phyloP scores from a whole-genome alignment of 116 monocot species.

The Zostera marina region DNA sequence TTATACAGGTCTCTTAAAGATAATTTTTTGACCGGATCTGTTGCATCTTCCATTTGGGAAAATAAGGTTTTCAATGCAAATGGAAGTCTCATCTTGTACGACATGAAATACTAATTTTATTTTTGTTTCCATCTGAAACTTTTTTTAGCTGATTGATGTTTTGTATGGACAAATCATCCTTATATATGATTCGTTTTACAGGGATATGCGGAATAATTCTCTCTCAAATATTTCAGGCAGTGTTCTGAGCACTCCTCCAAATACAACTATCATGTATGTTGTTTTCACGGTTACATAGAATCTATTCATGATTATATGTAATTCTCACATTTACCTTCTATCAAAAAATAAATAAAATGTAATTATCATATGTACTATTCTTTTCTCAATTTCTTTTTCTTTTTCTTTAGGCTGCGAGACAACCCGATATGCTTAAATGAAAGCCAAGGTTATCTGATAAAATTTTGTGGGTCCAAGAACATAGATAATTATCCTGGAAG shows the following conservation, averaged over 20 bases:
- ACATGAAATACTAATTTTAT: not conserved
- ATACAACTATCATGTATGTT: slow-evolving; percentile 53
- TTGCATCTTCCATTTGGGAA: slow-evolving; percentile 46
- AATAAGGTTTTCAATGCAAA: slow-evolving; percentile 36
- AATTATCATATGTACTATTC: slow-evolving; percentile 1
- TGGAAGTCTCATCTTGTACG: slow-evolving; percentile 49
- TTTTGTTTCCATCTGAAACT: not conserved
- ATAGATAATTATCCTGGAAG: slow-evolving; percentile 8
- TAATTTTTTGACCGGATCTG: slow-evolving; percentile 15
- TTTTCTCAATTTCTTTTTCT: not conserved
- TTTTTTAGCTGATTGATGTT: not conserved
- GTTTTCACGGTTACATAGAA: not conserved
- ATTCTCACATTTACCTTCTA: not conserved
- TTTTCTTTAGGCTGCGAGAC: slow-evolving; percentile 53
- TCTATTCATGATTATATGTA: not conserved
- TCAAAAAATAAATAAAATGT: not conserved
- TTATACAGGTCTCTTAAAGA: slow-evolving; percentile 15
- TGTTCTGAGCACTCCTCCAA: slow-evolving; percentile 24
- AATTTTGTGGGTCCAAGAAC: slow-evolving; percentile 32
- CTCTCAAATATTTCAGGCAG: slow-evolving; percentile 24
- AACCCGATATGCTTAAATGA: slow-evolving; percentile 69
- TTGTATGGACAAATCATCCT: not conserved
- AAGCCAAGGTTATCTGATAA: slow-evolving; percentile 22
- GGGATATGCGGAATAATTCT: slow-evolving; percentile 60
- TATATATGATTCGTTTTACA: slow-evolving; percentile 12